phyloP scores from a whole-genome alignment of 306 rosid species.

The Styphnolobium japonicum region DNA sequence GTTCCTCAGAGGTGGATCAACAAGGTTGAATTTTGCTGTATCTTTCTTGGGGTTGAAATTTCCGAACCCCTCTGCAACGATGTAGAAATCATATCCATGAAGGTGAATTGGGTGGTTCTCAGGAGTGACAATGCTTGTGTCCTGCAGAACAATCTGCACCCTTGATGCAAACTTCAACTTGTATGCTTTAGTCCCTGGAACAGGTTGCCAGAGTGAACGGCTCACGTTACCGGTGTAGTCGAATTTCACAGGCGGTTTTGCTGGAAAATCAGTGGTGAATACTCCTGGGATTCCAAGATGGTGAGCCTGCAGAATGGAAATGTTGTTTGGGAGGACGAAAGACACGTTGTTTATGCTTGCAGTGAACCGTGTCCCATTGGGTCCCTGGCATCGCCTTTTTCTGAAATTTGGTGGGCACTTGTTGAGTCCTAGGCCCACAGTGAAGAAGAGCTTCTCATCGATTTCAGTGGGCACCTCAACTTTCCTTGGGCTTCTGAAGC shows the following conservation, averaged over 20 bases:
- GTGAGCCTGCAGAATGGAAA: constrained; percentile 76
- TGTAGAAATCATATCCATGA: constrained; percentile 88
- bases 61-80: constrained; percentile 85
- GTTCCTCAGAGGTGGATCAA: constrained; percentile 87
- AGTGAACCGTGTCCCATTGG: constrained; percentile 84
- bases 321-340: constrained; percentile 61
- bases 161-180: constrained; percentile 65
- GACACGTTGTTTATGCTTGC: constrained; percentile 88
- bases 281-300: constrained; percentile 60
- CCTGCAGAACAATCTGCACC: constrained; percentile 86
- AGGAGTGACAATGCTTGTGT: constrained; percentile 67
- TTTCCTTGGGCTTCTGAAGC: constrained; percentile 50
- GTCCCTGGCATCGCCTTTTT: constrained; percentile 60
- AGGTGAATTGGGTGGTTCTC: constrained; percentile 93
- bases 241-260: constrained; percentile 59
- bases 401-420: constrained; percentile 55
- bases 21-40: constrained; percentile 68
- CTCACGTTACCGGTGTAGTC: constrained; percentile 90
- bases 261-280: constrained; percentile 72
- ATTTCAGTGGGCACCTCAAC: constrained; percentile 67
- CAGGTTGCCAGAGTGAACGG: constrained; percentile 75
- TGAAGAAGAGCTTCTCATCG: constrained; percentile 73
- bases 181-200: constrained; percentile 59
- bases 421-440: constrained; percentile 74
- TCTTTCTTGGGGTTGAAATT: constrained; percentile 68